A percentile compares a stretch with the other conserved stretches of the same genome.
Evolutionary conservation across 2,329 filamentous ascomycete species (phyloP).

Genomic region (Diaporthe helianthi): DNA sequence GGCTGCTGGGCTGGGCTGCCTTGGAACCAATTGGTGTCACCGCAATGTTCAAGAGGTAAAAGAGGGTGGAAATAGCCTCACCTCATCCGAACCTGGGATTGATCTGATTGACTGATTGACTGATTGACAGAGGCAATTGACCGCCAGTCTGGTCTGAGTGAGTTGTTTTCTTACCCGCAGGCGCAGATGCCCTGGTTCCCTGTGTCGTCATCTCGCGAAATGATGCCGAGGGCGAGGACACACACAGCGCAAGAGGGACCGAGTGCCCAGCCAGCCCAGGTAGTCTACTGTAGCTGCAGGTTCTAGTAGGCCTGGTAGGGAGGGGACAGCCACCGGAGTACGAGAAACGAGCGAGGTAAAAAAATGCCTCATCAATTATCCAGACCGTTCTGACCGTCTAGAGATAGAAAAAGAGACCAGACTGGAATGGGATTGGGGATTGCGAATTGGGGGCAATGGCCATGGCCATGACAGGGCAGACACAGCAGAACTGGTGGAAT

Average conservation of each 20-base stretch:
- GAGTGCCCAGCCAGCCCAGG: too few relatives aligned
- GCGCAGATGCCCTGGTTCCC: too few relatives aligned
- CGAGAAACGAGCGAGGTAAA: not conserved
- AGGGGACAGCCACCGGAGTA: not conserved
- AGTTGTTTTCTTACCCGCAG: conserved; percentile 17
- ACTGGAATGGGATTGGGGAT: conserved; percentile 12
- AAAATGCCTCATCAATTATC: conserved; percentile 30
- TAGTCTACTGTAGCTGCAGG: too few relatives aligned
- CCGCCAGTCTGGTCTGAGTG: conserved; percentile 25
- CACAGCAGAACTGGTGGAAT: conserved; percentile 2
- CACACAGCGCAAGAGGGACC: conserved; percentile 1
- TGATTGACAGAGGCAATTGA: conserved; percentile 24
- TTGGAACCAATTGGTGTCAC: conserved; percentile 28
- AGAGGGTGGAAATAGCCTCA: conserved; percentile 25
- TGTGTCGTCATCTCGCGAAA: conserved; percentile 34
- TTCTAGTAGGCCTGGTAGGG: not conserved
- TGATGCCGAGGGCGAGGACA: conserved; percentile 33
- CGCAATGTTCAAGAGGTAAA: not conserved
- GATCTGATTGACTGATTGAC: not conserved
- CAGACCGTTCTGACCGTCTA: conserved; percentile 10
- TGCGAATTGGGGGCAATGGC: not conserved
- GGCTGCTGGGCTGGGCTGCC: not conserved
- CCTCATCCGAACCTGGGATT: conserved; percentile 1
- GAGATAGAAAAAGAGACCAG: conserved; percentile 3
- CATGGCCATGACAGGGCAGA: not conserved